Percentiles rank a stretch among this genome's conserved stretches.
Evolutionary conservation across 2,329 filamentous ascomycete genomes (phyloP).

Genomic region (Diaporthe citrichinensis): DNA sequence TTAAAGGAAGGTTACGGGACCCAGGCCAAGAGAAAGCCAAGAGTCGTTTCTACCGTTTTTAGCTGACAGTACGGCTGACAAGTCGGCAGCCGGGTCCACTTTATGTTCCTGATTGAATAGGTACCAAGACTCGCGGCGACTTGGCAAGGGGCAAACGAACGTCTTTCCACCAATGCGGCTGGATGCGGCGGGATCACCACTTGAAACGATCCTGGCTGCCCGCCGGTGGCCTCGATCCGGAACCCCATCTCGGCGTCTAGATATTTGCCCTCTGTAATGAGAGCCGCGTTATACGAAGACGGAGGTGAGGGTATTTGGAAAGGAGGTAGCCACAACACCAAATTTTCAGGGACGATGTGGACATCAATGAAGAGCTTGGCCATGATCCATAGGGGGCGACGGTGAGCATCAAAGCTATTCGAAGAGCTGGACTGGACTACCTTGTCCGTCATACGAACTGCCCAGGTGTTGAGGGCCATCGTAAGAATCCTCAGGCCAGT

Average conservation of each 20-base stretch:
- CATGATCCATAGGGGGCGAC: not conserved
- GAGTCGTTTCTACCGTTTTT: not conserved
- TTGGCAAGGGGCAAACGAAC: conserved; percentile 29
- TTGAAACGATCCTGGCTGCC: conserved; percentile 9
- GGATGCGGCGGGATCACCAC: conserved; percentile 18
- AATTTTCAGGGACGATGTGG: not conserved
- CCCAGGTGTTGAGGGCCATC: not conserved
- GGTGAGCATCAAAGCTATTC: not conserved
- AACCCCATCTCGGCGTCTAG: conserved; percentile 18
- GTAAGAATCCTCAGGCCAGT: not conserved
- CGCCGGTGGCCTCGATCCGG: conserved; percentile 1
- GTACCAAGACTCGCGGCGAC: conserved; percentile 19
- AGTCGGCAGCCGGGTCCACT: not conserved
- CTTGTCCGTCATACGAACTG: not conserved
- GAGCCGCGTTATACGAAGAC: not conserved
- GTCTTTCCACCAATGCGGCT: conserved; percentile 26
- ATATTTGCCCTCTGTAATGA: not conserved
- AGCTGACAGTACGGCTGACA: not conserved
- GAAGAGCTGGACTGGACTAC: too few relatives aligned
- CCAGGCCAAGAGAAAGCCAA: conserved; percentile 30
- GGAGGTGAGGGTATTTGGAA: not conserved
- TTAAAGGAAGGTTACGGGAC: conserved; percentile 29
- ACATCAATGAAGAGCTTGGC: not conserved
- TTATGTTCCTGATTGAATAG: conserved; percentile 28
- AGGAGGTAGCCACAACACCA: not conserved